phyloP scores from a whole-genome alignment of 2,329 filamentous ascomycete species.

The Xylaria sp. region DNA sequence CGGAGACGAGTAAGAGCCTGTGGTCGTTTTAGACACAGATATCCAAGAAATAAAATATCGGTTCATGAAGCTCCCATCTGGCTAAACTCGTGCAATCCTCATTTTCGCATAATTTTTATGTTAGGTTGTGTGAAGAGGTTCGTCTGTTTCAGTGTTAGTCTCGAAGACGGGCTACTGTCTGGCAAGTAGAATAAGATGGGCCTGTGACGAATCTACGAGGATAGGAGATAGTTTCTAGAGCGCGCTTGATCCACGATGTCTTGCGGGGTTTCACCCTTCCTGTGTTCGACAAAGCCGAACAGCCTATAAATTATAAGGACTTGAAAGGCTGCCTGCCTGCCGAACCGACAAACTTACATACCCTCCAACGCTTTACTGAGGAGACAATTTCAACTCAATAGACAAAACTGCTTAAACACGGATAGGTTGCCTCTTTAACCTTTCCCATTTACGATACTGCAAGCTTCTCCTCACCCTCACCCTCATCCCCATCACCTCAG shows the following conservation, averaged over 20 bases:
- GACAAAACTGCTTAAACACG: not conserved
- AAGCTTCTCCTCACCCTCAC: too few relatives aligned
- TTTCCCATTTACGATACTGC: not conserved
- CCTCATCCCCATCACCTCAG: not conserved
- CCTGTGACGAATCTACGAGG: not conserved
- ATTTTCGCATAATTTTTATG: too few relatives aligned
- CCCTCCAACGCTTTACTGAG: too few relatives aligned
- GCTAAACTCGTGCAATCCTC: too few relatives aligned
- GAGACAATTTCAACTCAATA: not conserved
- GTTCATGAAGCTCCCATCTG: not conserved
- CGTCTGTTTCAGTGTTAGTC: not conserved
- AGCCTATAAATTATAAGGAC: not conserved
- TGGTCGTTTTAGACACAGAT: not conserved
- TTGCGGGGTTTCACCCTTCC: not conserved
- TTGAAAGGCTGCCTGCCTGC: not conserved
- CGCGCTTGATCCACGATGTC: not conserved
- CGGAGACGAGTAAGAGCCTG: constrained; percentile 25
- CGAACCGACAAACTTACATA: not conserved
- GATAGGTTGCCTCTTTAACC: not conserved
- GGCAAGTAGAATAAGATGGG: not conserved
- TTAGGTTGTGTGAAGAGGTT: too few relatives aligned
- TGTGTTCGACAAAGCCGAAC: not conserved
- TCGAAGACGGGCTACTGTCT: not conserved
- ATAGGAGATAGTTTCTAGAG: not conserved
- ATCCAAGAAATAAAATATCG: not conserved